Evolutionary conservation across 2,329 filamentous ascomycete species (phyloP), one percentile per base, ranked within the genome.

Genomic region (Diaporthe sp.): DNA sequence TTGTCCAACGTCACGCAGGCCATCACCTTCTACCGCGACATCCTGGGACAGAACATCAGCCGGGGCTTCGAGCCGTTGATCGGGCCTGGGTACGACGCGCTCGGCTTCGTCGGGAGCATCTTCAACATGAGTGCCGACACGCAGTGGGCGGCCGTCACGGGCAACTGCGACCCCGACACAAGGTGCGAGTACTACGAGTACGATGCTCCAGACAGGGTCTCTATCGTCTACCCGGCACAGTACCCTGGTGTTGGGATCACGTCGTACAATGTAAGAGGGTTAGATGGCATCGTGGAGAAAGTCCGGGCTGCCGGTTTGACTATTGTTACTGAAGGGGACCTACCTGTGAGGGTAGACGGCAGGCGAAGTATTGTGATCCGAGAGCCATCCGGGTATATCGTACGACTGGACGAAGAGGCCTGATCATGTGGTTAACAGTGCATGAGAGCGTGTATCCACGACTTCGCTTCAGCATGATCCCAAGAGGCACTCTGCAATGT

Each of bases 171-270:
- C 39, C 60, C 39, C 6, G 60, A 62, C 8, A 62, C 60, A 6
- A 25, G 60, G 15, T 62, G 60, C 60, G 60, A 62, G 60, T 62
- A 62, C 60, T 62, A 62, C 25, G 39, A 62, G 39, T 62, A 46
- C 9, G 60, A 62, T 31, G 37, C 39, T 0, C n/a, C 37, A 2
- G 60, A 62, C 9, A 46, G 60, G 39, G 39, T 31, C 1, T 46
- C 60, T 6, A 46, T 62, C n/a, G 25, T 62, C 12, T 62, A 62
- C 15, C 60, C 60, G 3, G n/a, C 25, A 3, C 37, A 62, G 15
- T 44, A 62, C n/a, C 39, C 60, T 19, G 60, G 60, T 17, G 39
- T 44, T 9, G 60, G 60, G 15, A 46, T 62, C 25, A 62, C 60
- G 4, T 28, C 60, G 37, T 62, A 62, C 9, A 62, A 31, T 44